Evolutionary conservation across 2,329 filamentous ascomycete species (phyloP).

Genomic region (Fusarium penzigii): DNA sequence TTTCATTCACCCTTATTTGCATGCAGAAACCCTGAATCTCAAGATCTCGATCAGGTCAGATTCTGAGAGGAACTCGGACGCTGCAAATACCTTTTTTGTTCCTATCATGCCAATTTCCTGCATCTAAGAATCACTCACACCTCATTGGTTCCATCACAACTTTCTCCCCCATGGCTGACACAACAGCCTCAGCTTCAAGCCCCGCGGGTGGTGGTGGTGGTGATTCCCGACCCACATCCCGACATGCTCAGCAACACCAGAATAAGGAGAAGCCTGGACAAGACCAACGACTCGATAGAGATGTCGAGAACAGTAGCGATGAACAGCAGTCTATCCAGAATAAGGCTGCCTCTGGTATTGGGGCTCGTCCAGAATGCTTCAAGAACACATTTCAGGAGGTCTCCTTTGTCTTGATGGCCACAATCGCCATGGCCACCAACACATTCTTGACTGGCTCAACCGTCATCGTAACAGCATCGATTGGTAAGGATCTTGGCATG

Average conservation of each 20-base stretch:
- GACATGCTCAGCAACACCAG: not conserved
- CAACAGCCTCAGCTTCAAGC: constrained; percentile 7
- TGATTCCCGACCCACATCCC: constrained; percentile 18
- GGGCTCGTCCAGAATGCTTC: constrained; percentile 59
- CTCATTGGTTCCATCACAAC: too few species aligned
- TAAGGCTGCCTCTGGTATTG: constrained; percentile 21
- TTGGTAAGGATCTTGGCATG: constrained; percentile 62
- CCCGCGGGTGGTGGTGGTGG: not conserved
- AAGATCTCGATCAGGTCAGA: too few species aligned
- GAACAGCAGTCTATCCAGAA: constrained; percentile 5
- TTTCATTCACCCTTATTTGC: not conserved
- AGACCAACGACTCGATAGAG: not conserved
- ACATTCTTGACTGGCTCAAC: constrained; percentile 60
- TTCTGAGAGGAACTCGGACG: not conserved
- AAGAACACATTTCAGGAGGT: constrained; percentile 62
- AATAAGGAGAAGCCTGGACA: not conserved
- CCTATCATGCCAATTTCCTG: not conserved
- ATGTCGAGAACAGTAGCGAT: constrained; percentile 13
- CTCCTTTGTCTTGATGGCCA: constrained; percentile 65
- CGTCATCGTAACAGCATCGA: constrained; percentile 63
- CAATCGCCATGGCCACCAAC: constrained; percentile 65
- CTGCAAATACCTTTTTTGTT: not conserved
- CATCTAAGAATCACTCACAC: too few species aligned
- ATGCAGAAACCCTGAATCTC: not conserved
- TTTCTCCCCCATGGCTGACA: constrained; percentile 6